phyloP scores from a whole-genome alignment of 371 early-diverging fungal species.

The Cokeromyces recurvatus region DNA sequence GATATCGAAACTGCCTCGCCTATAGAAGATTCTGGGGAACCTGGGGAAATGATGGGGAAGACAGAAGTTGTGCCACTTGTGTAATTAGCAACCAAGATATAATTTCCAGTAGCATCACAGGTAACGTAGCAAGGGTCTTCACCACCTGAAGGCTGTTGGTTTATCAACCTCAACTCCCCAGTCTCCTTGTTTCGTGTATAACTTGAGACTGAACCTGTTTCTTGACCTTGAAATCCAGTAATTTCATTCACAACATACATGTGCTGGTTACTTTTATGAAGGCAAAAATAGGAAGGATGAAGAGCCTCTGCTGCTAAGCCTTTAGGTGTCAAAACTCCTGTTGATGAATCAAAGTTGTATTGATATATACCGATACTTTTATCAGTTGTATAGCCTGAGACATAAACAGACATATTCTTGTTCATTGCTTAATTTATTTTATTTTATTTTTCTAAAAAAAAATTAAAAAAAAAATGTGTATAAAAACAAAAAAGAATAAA shows the following conservation, averaged over 20 bases:
- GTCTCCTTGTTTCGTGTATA: slow-evolving; percentile 20
- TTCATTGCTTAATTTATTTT: too few species aligned
- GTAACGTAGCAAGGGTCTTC: slow-evolving; percentile 31
- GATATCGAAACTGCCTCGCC: background rate
- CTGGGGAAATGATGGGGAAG: slow-evolving; percentile 16
- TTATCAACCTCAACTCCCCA: slow-evolving; percentile 17
- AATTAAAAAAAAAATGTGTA: too few species aligned
- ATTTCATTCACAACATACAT: slow-evolving; percentile 34
- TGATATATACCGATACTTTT: slow-evolving; percentile 33
- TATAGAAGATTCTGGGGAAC: slow-evolving; percentile 1
- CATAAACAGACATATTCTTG: slow-evolving; percentile 29
- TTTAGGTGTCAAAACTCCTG: slow-evolving; percentile 20
- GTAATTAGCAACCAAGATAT: slow-evolving; percentile 37
- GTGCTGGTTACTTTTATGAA: slow-evolving; percentile 13
- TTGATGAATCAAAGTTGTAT: slow-evolving; percentile 25
- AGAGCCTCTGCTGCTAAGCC: slow-evolving; percentile 20
- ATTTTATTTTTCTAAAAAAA: too few species aligned
- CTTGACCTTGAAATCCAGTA: slow-evolving; percentile 11
- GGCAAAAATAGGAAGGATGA: slow-evolving; percentile 29
- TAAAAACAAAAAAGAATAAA: too few species aligned
- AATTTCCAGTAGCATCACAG: slow-evolving; percentile 11
- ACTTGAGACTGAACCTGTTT: slow-evolving; percentile 28
- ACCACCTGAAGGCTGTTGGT: slow-evolving; percentile 27
- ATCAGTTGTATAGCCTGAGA: slow-evolving; percentile 39
- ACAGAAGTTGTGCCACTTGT: slow-evolving; percentile 25